phyloP scores from a whole-genome alignment of 1,139 yeast species.

The Saccharomyces hybrid region DNA sequence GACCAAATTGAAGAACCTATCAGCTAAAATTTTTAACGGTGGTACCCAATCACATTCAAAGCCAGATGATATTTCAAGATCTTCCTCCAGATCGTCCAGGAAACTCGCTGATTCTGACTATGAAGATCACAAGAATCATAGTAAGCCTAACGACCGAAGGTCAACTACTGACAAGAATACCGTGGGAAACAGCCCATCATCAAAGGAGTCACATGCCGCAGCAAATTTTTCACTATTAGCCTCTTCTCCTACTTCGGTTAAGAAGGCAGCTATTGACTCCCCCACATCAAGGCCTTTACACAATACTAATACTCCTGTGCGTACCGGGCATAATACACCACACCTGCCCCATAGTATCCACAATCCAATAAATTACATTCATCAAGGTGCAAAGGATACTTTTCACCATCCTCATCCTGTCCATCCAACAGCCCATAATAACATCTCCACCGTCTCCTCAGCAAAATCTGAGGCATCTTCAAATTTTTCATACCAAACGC shows the following conservation, averaged over 20 bases:
- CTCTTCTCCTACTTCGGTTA: background rate
- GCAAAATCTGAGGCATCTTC: slow-evolving; percentile 1
- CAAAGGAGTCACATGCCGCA: background rate
- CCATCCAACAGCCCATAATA: background rate
- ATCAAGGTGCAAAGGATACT: background rate
- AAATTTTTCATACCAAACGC: slow-evolving; percentile 16
- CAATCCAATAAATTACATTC: slow-evolving; percentile 16
- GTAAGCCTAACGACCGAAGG: background rate
- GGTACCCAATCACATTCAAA: background rate
- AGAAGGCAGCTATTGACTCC: background rate
- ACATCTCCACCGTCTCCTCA: background rate
- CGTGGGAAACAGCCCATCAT: background rate
- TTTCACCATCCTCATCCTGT: slow-evolving; percentile 1
- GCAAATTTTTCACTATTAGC: background rate
- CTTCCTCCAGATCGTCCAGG: background rate
- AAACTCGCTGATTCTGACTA: background rate
- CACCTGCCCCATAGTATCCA: slow-evolving; percentile 14
- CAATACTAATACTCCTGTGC: background rate
- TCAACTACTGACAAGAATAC: background rate
- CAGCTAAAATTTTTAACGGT: background rate
- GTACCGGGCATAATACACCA: slow-evolving; percentile 1
- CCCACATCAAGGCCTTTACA: background rate
- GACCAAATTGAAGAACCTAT: background rate
- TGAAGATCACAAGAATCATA: background rate
- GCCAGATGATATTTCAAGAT: background rate